Evolutionary conservation across 73 alveolate genomes (phyloP).

Genomic region (Paramecium caudatum): DNA sequence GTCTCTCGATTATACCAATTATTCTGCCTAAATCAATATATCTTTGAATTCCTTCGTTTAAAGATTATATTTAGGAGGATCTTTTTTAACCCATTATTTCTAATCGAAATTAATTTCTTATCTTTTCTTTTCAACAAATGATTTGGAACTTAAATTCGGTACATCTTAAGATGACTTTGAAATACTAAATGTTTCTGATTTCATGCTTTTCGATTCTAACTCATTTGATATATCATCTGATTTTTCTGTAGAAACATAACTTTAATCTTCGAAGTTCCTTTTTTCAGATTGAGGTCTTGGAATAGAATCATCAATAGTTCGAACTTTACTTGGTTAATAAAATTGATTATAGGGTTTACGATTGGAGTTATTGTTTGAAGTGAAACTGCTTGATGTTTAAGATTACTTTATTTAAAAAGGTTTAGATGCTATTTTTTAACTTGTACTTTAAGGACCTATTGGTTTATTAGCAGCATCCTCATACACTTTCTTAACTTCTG

Average conservation of each 20-base stretch:
- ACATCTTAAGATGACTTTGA: constrained; percentile 41
- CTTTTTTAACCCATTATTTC: constrained; percentile 14
- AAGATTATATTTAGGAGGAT: background rate
- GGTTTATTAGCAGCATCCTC: constrained; percentile 1
- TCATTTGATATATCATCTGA: background rate
- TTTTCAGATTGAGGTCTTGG: constrained; percentile 52
- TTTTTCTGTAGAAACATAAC: constrained; percentile 54
- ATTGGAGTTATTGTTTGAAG: background rate
- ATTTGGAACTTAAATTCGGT: constrained; percentile 7
- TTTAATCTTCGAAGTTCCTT: background rate
- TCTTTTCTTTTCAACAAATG: background rate
- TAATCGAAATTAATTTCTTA: constrained; percentile 9
- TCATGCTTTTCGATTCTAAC: background rate
- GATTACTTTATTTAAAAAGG: constrained; percentile 45
- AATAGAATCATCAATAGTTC: constrained; percentile 16
- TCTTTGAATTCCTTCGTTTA: constrained; percentile 11
- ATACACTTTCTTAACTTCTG: constrained; percentile 42
- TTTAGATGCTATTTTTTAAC: constrained; percentile 1
- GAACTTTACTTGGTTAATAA: constrained; percentile 1
- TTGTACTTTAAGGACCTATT: background rate
- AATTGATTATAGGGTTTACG: constrained; percentile 40
- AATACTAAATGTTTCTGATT: constrained; percentile 43
- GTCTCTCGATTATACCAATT: background rate
- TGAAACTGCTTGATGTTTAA: constrained; percentile 47
- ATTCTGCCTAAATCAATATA: background rate